phyloP scores from a whole-genome alignment of 768 basidiomycete genomes.

The Rhizopogon rudus region DNA sequence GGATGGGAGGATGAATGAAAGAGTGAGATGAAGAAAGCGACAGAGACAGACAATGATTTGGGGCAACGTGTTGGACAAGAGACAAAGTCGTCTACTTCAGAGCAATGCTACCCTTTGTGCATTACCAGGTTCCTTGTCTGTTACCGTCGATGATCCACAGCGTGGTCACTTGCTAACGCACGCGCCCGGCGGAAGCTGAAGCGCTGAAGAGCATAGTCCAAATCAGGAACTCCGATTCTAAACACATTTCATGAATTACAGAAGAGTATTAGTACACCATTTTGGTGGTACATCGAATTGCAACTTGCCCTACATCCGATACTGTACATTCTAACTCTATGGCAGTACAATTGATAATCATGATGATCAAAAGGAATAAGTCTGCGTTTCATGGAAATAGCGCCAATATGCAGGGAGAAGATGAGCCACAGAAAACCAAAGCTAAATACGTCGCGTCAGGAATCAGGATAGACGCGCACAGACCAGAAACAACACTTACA shows the following conservation, averaged over 20 bases:
- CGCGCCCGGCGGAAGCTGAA: too few species aligned
- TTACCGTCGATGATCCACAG: neutral
- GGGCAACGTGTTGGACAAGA: neutral
- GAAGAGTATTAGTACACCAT: neutral
- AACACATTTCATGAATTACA: neutral
- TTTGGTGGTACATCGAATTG: neutral
- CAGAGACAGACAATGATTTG: neutral
- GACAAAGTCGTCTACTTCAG: neutral
- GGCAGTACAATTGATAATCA: neutral
- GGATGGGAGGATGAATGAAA: neutral
- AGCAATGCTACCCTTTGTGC: neutral
- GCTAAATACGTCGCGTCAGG: neutral
- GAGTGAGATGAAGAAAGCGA: neutral
- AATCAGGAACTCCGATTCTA: too few species aligned
- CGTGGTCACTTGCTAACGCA: neutral
- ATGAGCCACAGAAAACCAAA: slow-evolving; percentile 5
- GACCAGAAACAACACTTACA: slow-evolving; percentile 8
- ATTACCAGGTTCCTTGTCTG: neutral
- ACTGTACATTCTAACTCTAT: neutral
- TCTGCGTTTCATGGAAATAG: neutral
- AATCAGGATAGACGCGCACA: neutral
- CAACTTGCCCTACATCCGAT: neutral
- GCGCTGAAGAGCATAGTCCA: too few species aligned
- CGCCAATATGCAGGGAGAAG: slow-evolving; percentile 9
- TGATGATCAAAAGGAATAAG: neutral